Evolutionary conservation across 805 yeast genomes (phyloP), one percentile per base, ranked within the genome.

Genomic region (Candida boleticola): DNA sequence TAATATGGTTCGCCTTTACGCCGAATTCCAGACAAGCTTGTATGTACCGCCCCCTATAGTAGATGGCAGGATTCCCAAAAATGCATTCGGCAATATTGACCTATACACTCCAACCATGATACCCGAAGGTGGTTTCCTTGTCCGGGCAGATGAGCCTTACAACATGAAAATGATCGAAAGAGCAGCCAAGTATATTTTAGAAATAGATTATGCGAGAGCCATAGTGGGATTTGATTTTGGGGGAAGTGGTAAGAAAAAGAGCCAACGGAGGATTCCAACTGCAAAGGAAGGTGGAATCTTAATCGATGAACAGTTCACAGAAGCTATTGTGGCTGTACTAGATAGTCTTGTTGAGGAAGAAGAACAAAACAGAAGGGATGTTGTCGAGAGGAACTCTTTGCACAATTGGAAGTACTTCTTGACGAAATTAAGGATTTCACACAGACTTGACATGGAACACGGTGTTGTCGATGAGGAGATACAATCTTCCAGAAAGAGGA

Each of bases 21-120:
- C 92, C 1, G 81, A 76, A 36, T 83, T 78, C 34, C 96, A 89
- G 56, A 90, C 97, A 0, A 84, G 82, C 38, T 39, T 76, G 5
- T 89, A 75, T 53, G 63, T 65, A 1, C 90, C 98, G 1, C 83
- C 83, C 0, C 77, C 83, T 0, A 75, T 80, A 0, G 71, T 62
- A 0, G 73, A 83, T 52, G 96, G 96, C 0, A 65, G 66, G 27
- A 77, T 92, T 5, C 81, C 84, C 3, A 84, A 80, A 51, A 89
- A 89, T 57, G 81, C 82, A 1, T 92, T 70, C 58, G 95, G 95
- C 0, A 89, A 92, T 48, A 77, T 92, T 38, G 98, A 92, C 53
- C 62, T 89, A 1, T 92, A 85, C 61, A 76, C 76, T 1, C 77
- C 82, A 0, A 68, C 79, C 33, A 92, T 92, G 98, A 65, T 92